Conservation (phyloP, 1,284 basidiomycete species). For the Fomes fomentarius region DNA sequence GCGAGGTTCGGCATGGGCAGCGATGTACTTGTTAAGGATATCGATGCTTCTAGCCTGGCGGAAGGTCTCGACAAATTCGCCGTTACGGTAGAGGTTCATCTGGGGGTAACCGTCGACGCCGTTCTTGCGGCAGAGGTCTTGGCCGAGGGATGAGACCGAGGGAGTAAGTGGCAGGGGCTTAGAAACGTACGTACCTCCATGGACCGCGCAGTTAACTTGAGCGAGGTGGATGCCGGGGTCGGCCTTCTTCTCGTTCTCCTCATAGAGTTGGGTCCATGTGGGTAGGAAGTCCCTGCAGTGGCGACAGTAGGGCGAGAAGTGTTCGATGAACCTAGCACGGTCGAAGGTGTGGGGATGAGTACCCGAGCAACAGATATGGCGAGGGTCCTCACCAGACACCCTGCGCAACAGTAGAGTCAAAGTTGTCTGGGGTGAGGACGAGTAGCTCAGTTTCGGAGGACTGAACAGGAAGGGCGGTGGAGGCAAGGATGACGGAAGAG, state of each 20-base stretch:
- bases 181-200: conserved; percentile 64
- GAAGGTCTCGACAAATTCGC: conserved; percentile 64
- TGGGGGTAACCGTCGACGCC: conserved; percentile 79
- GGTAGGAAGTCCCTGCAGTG: conserved; percentile 82
- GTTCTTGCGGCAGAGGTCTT: conserved; percentile 81
- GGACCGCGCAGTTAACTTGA: conserved; percentile 83
- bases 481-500: conserved; percentile 38
- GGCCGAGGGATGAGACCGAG: not conserved
- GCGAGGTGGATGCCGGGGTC: conserved; percentile 73
- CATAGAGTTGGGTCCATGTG: conserved; percentile 79
- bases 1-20: conserved; percentile 38
- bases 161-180: not conserved
- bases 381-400: conserved; percentile 68
- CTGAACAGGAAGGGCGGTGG: conserved; percentile 42
- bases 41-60: conserved; percentile 53
- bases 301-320: conserved; percentile 80
- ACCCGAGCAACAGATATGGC: not conserved
- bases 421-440: conserved; percentile 66
- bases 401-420: conserved; percentile 53
- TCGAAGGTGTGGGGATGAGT: not conserved
- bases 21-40: conserved; percentile 54
- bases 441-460: conserved; percentile 33
- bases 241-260: conserved; percentile 55
- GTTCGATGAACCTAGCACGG: conserved; percentile 62
- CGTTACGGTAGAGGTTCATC: conserved; percentile 76